phyloP scores from a whole-genome alignment of 768 basidiomycete species.

The Mrakia blollopis region DNA sequence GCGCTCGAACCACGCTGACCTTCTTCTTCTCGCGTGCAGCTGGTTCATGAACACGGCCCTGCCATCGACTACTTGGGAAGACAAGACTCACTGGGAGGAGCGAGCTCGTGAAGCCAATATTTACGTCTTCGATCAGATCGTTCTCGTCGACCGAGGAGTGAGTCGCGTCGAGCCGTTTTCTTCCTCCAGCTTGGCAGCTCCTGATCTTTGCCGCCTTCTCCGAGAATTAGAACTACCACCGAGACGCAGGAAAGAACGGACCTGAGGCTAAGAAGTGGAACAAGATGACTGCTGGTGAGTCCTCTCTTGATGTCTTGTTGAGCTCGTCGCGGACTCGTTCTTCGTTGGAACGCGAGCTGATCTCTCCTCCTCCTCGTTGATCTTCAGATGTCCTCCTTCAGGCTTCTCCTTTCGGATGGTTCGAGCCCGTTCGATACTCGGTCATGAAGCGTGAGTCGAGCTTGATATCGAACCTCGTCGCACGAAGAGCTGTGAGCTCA shows the following conservation, averaged over 20 bases:
- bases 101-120: slow-evolving; percentile 15
- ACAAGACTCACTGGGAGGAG: slow-evolving; percentile 10
- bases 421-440: slow-evolving; percentile 8
- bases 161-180: neutral
- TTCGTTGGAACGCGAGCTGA: neutral
- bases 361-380: neutral
- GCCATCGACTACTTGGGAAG: neutral
- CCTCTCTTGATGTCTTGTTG: neutral
- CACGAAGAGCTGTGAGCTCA: neutral
- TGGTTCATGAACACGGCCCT: slow-evolving; percentile 14
- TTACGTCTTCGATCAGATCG: slow-evolving; percentile 28
- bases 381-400: neutral
- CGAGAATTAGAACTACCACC: neutral
- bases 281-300: slow-evolving; percentile 31
- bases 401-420: neutral
- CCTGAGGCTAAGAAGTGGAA: slow-evolving; percentile 27
- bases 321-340: neutral
- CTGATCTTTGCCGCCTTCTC: neutral
- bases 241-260: slow-evolving; percentile 18
- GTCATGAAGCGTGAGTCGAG: slow-evolving; percentile 8
- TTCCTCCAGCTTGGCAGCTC: too few species aligned
- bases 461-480: neutral
- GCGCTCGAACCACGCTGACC: neutral
- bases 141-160: slow-evolving; percentile 30
- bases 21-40: neutral